phyloP scores from a whole-genome alignment of 345 rosid genomes.

The Ceriops decandra region DNA sequence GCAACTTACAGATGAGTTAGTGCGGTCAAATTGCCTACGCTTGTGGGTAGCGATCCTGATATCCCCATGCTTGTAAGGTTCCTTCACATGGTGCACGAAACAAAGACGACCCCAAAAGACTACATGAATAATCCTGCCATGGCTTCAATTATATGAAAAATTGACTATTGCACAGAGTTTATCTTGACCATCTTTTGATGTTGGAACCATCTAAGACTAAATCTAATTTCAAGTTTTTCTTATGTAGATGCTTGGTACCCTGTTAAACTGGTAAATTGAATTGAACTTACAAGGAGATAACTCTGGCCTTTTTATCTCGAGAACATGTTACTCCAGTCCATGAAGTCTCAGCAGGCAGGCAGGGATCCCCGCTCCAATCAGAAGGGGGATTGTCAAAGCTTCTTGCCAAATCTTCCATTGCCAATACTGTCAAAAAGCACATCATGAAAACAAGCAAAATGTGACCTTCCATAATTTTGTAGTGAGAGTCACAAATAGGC shows the following conservation, averaged over 20 bases:
- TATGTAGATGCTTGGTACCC: background rate
- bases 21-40: constrained; percentile 54
- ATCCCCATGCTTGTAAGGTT: constrained; percentile 59
- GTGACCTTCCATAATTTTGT: background rate
- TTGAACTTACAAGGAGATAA: constrained; percentile 57
- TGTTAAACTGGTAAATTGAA: constrained; percentile 6
- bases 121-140: too few species aligned
- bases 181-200: too few species aligned
- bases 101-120: background rate
- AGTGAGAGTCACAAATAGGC: background rate
- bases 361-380: constrained; percentile 93
- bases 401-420: constrained; percentile 59
- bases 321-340: constrained; percentile 92
- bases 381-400: constrained; percentile 53
- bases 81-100: constrained; percentile 36
- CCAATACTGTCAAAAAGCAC: constrained; percentile 36
- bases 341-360: constrained; percentile 67
- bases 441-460: constrained; percentile 2
- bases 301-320: constrained; percentile 43
- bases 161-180: too few species aligned
- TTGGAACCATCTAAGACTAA: too few species aligned
- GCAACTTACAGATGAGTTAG: constrained; percentile 62
- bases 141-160: too few species aligned
- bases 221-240: too few species aligned
- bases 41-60: constrained; percentile 48